Evolutionary conservation across 2,329 filamentous ascomycete species (phyloP).

Genomic region (Claviceps digitariae): DNA sequence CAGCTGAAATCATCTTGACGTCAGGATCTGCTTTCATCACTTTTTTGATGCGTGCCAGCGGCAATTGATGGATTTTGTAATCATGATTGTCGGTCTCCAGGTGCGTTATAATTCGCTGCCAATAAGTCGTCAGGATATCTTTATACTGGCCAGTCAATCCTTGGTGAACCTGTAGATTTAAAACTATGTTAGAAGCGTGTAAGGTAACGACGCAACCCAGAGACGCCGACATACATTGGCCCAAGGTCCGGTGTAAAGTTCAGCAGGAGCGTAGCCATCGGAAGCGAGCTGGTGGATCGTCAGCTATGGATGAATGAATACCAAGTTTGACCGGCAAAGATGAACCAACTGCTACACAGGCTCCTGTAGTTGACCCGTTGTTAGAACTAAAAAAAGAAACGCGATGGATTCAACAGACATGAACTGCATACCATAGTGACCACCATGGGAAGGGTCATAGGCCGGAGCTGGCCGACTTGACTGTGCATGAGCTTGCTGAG

Average conservation of each 20-base stretch:
- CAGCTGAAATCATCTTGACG: conserved; percentile 99
- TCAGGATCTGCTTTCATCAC: conserved; percentile 99
- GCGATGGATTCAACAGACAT: background rate
- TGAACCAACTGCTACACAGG: conserved; percentile 30
- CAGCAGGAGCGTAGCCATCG: conserved; percentile 79
- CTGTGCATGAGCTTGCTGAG: conserved; percentile 40
- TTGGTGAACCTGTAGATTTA: conserved; percentile 69
- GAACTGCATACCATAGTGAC: conserved; percentile 57
- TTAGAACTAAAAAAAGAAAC: background rate
- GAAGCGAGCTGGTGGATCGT: conserved; percentile 53
- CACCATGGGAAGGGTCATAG: conserved; percentile 63
- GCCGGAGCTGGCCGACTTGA: conserved; percentile 46
- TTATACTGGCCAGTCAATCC: conserved; percentile 85
- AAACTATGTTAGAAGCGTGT: background rate
- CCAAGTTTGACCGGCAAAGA: background rate
- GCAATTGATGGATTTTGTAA: conserved; percentile 95
- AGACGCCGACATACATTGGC: conserved; percentile 56
- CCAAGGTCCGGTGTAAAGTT: conserved; percentile 90
- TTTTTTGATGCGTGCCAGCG: conserved; percentile 97
- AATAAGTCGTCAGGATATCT: conserved; percentile 96
- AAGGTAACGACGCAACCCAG: background rate
- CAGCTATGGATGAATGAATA: conserved; percentile 10
- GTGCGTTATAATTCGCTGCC: conserved; percentile 96
- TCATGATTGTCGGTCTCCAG: conserved; percentile 92
- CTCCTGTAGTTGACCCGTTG: conserved; percentile 22